phyloP scores from a whole-genome alignment of 2,329 filamentous ascomycete species.

The Ophiostoma himal-ulmi region DNA sequence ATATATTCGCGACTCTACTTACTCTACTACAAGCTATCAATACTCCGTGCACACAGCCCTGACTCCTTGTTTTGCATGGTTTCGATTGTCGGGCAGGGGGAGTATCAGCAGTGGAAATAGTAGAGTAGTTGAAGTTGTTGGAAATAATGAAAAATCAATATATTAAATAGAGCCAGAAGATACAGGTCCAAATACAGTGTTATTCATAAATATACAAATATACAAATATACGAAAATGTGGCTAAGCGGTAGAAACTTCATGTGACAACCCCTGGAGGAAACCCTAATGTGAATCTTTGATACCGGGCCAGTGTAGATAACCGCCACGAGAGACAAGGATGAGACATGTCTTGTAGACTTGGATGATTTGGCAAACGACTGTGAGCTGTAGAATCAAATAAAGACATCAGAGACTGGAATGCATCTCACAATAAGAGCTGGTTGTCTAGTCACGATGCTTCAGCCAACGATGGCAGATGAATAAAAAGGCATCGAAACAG shows the following conservation, averaged over 20 bases:
- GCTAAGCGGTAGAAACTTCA: too few relatives aligned
- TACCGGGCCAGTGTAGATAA: neutral
- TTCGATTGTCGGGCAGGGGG: neutral
- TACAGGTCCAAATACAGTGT: too few relatives aligned
- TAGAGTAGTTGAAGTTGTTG: neutral
- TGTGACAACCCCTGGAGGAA: constrained; percentile 7
- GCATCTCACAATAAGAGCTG: neutral
- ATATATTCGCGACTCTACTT: neutral
- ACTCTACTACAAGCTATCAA: neutral
- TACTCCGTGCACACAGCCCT: neutral
- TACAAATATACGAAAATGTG: too few relatives aligned
- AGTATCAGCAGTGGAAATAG: neutral
- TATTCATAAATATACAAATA: too few relatives aligned
- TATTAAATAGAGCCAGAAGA: neutral
- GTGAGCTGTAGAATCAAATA: too few relatives aligned
- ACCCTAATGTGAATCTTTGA: constrained; percentile 3
- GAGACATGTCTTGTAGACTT: neutral
- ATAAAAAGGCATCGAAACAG: neutral
- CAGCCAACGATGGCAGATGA: neutral
- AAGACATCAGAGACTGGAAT: too few relatives aligned
- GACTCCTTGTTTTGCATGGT: constrained; percentile 13
- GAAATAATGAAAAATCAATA: neutral
- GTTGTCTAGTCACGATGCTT: neutral
- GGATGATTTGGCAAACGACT: neutral
- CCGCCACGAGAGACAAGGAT: neutral